Evolutionary conservation across 2,329 filamentous ascomycete genomes (phyloP).

Genomic region (Pseudonectria buxi): DNA sequence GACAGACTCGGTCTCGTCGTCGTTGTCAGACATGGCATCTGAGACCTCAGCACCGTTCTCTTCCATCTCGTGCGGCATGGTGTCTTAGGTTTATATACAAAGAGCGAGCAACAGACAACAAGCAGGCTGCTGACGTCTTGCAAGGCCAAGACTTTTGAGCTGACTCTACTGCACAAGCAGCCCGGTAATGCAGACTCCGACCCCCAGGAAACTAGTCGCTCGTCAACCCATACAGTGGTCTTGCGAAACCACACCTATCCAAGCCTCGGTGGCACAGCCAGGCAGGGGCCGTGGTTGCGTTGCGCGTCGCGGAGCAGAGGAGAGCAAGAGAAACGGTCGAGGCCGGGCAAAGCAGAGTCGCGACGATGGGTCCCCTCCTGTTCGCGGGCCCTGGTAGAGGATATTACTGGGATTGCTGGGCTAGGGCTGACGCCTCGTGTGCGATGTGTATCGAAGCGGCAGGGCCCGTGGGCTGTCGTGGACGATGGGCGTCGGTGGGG

Average conservation of each 20-base stretch:
- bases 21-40: slow-evolving; percentile 53
- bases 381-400: not conserved
- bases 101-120: slow-evolving; percentile 11
- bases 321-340: no score
- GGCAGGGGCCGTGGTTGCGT: slow-evolving; percentile 13
- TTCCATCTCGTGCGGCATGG: slow-evolving; percentile 50
- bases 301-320: no score
- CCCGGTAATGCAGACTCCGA: slow-evolving; percentile 28
- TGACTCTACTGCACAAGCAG: slow-evolving; percentile 19
- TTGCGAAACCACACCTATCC: slow-evolving; percentile 29
- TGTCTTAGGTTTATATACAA: slow-evolving; percentile 45
- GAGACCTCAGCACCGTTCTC: slow-evolving; percentile 49
- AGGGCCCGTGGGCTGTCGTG: slow-evolving; percentile 11
- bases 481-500: slow-evolving; percentile 16
- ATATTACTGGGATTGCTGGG: not conserved
- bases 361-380: no score
- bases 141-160: slow-evolving; percentile 11
- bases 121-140: slow-evolving; percentile 12
- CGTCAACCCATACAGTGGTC: slow-evolving; percentile 20
- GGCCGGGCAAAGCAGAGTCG: no score
- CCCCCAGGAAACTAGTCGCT: slow-evolving; percentile 19
- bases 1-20: slow-evolving; percentile 44
- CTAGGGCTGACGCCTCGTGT: slow-evolving; percentile 3
- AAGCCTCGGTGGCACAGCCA: slow-evolving; percentile 26
- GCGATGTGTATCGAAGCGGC: slow-evolving; percentile 6